Evolutionary conservation across 1,284 basidiomycete genomes (phyloP).

Genomic region (Neolentinus lepideus): DNA sequence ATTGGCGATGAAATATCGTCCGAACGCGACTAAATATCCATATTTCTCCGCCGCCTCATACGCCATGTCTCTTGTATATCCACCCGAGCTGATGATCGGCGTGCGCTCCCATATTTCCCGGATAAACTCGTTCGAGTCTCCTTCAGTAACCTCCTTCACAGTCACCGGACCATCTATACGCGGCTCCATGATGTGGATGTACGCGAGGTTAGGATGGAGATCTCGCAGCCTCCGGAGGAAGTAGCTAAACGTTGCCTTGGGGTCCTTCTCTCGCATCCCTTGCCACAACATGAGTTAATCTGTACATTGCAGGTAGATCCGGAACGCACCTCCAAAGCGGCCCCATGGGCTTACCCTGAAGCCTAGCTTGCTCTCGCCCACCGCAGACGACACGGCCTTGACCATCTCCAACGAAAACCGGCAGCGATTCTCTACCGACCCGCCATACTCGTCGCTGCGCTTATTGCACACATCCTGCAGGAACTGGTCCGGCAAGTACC

Average conservation of each 20-base stretch:
- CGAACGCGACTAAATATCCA: conserved; percentile 30
- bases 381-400: conserved; percentile 26
- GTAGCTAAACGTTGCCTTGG: conserved; percentile 31
- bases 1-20: conserved; percentile 34
- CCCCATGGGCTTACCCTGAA: conserved; percentile 52
- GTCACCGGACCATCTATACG: conserved; percentile 18
- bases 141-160: conserved; percentile 3
- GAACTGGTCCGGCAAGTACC: conserved; percentile 37
- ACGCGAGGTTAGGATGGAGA: conserved; percentile 42
- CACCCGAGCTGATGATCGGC: conserved; percentile 25
- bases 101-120: conserved; percentile 11
- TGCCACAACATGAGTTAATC: background rate
- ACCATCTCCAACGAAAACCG: conserved; percentile 42
- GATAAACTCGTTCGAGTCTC: conserved; percentile 12
- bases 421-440: conserved; percentile 40
- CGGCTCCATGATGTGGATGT: conserved; percentile 50
- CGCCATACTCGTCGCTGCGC: conserved; percentile 50
- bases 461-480: conserved; percentile 36
- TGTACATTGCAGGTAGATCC: background rate
- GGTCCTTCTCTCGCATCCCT: conserved; percentile 29
- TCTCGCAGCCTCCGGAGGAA: conserved; percentile 24
- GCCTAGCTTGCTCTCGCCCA: conserved; percentile 33
- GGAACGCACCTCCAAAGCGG: conserved; percentile 22
- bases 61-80: conserved; percentile 12
- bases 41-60: conserved; percentile 12